Evolutionary conservation across 441 rosid genomes (phyloP), one percentile per base, ranked within the genome.

Genomic region (Populus hybrid): DNA sequence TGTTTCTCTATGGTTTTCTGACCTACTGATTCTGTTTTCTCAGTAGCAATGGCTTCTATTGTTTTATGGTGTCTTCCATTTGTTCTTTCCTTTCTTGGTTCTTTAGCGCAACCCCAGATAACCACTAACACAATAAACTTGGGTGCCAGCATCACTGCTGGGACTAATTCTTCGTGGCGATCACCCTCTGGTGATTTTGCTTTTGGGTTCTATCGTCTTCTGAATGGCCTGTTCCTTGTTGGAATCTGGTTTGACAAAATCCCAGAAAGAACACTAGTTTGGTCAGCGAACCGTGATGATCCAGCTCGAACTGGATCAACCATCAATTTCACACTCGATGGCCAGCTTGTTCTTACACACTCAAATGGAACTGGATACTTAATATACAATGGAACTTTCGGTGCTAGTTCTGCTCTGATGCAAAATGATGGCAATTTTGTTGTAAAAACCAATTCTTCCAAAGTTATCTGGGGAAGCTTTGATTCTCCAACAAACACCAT

Each of bases 161-260:
- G 66, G 2, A 77, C 69, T 23, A 79, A 77, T 63, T 69, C 85
- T 59, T 63, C 86, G n/a, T 86, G 87, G 89, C 42, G 73, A 38
- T 69, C 72, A 38, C 81, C 89, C 20, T 80, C 84, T 2, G 74
- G 82, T 34, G 88, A 89, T 72, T 89, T 87, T 8, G 82, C 90
- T 14, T 87, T 89, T 2, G 90, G 90, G 30, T 81, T 79, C 57
- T 70, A 18, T 26, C 72, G 6, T 5, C 63, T 63, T 46, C 8
- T 6, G 23, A 73, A 11, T 40, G 75, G 68, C 63, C 24, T 67
- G 3, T 76, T 74, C 70, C 79, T 80, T 24, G 61, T 75, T 20
- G 79, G 73, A 11, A 75, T 79, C 50, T 57, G 80, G 73, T 59
- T 69, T 32, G 59, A 75, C 18, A 76, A 80, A 61, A 68, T 75